Percentiles rank a stretch among this genome's conserved stretches.
Evolutionary conservation across 108 stramenopile genomes (phyloP).

Genomic region (Skeletonema marinoi): DNA sequence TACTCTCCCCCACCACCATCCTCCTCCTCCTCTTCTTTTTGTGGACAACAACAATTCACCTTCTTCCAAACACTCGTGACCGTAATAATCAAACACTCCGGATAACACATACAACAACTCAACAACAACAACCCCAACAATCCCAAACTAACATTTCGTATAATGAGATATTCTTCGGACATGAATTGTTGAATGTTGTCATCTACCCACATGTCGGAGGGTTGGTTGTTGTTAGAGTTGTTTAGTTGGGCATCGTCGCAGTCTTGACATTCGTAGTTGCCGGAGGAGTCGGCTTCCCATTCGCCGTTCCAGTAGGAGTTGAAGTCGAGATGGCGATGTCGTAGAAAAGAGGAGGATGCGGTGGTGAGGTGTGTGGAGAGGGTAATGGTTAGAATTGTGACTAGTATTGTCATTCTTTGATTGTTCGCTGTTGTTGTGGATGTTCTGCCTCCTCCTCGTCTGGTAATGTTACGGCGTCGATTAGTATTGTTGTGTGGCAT

Average conservation of each 20-base stretch:
- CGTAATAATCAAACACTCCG: not conserved
- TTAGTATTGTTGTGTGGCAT: too few species aligned
- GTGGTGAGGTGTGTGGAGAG: too few species aligned
- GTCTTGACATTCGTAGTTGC: not conserved
- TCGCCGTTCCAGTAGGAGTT: not conserved
- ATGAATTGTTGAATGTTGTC: not conserved
- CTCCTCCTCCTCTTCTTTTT: not conserved
- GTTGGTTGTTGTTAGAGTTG: not conserved
- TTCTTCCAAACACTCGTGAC: not conserved
- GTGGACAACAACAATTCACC: not conserved
- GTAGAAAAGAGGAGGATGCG: not conserved
- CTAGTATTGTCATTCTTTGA: too few species aligned
- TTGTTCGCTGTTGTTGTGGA: too few species aligned
- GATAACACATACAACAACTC: slow-evolving; percentile 2
- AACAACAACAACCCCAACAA: not conserved
- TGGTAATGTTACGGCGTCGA: too few species aligned
- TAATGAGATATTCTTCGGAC: not conserved
- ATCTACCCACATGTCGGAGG: not conserved
- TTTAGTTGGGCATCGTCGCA: not conserved
- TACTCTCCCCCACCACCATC: not conserved
- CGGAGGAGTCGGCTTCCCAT: not conserved
- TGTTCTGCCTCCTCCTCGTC: too few species aligned
- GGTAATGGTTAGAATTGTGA: too few species aligned
- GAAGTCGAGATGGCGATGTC: not conserved
- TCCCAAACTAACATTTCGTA: not conserved